These are phyloP conservation scores for Thelonectria blattea DNA, from an alignment of 2,329 filamentous ascomycete genomes.

Conservation along the genomic window DNA sequence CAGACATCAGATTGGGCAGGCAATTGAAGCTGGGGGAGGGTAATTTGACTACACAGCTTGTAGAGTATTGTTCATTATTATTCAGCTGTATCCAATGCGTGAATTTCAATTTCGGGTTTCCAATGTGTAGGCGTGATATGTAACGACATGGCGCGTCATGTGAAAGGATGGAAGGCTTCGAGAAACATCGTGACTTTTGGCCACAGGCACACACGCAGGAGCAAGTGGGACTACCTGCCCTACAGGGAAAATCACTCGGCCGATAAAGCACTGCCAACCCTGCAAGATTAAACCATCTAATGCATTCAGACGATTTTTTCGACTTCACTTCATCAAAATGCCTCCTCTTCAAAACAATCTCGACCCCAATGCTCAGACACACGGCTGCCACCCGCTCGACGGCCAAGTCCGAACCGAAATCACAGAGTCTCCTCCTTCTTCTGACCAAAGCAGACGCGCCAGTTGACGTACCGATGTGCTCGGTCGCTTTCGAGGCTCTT, in stretches of 20 bases:
- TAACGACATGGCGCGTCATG: background rate
- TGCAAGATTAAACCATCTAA: background rate
- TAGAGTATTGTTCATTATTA: background rate
- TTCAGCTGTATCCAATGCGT: background rate
- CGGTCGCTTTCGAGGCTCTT: conserved; percentile 44
- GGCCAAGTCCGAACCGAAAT: background rate
- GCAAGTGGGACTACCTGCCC: background rate
- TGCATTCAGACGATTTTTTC: background rate
- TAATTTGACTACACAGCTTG: too few species aligned
- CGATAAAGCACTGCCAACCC: background rate
- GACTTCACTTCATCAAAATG: background rate
- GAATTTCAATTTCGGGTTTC: background rate
- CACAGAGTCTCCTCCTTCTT: conserved; percentile 38
- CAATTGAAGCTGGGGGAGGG: too few species aligned
- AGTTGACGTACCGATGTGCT: conserved; percentile 52
- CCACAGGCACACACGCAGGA: background rate
- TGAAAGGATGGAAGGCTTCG: background rate
- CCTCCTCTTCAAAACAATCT: background rate
- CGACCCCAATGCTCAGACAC: background rate
- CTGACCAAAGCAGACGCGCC: conserved; percentile 51
- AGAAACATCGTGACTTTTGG: background rate
- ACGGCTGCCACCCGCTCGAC: background rate
- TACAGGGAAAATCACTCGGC: background rate
- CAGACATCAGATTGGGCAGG: too few species aligned
- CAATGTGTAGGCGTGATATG: too few species aligned